Base-by-base conservation (phyloP, 108 stramenopile genomes). In the Pseudonitzschia multiseries region DNA sequence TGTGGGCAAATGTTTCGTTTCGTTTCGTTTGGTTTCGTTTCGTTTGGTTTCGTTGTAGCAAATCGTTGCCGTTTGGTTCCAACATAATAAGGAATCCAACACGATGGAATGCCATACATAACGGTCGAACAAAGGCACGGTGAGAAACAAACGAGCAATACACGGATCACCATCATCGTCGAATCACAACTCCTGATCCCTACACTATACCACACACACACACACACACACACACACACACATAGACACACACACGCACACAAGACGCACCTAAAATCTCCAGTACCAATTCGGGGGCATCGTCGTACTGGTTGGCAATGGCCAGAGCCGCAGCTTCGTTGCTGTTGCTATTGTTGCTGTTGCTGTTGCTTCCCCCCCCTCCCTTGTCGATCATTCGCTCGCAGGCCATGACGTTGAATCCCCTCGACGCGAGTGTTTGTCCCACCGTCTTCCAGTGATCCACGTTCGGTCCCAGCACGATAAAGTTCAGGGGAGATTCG, bases 401-500 rank as follows among this genome's bases (percentile, higher is more conserved):
- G 64, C 86, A 87, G 20, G 79, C 87, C 79, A 87, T 84, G 36
- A 80, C 84, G 71, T 72, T 82, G 71, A 84, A 87, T 0, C 87
- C 87, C 54, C 81, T 54, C 20, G 87, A 65, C 31, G 84, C 81
- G 31, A 87, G 73, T 20, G 71, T 62, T 50, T 78, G 79, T 4
- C 81, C 83, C 17, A 76, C 74, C 14, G 57, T 54, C 71, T 83
- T 84, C 84, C 84, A 87, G 50, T 87, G 84, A 77, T 87, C 87
- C 13, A 84, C 82, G 41, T 81, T 82, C 17, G 87, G 82, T 63
- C 84, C 87, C 14, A 87, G 60, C 9, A 84, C 24, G n/a, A 87
- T 76, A 44, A 87, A 85, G 33, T 84, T 83, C 17, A 84, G 66
- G 9, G 32, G 12, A 0, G 61, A 2, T 4, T 62, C 61, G 36